These are phyloP conservation scores for Neopestalotiopsis sp. DNA, from an alignment of 2,329 filamentous ascomycete species.

Conservation along the genomic window DNA sequence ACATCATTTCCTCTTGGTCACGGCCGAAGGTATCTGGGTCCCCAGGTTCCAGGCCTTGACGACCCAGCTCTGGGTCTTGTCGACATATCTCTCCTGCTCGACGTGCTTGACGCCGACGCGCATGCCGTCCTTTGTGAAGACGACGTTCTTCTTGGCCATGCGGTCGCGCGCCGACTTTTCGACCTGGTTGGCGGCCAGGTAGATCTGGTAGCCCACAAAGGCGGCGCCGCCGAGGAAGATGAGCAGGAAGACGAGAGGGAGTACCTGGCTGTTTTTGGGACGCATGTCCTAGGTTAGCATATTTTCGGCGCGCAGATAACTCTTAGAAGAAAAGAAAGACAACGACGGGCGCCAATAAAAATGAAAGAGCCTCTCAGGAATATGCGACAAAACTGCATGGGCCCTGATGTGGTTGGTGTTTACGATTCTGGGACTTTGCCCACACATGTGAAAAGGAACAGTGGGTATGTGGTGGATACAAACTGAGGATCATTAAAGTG, in stretches of 20 bases:
- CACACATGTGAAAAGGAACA: neutral
- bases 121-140: constrained; percentile 76
- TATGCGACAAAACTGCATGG: neutral
- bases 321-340: neutral
- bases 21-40: constrained; percentile 14
- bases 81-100: constrained; percentile 72
- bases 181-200: constrained; percentile 70
- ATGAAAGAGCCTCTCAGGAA: neutral
- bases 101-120: constrained; percentile 73
- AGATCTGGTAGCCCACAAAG: constrained; percentile 76
- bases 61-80: constrained; percentile 72
- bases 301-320: neutral
- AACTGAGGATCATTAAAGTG: neutral
- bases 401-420: neutral
- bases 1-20: constrained; percentile 15
- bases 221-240: constrained; percentile 59
- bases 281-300: neutral
- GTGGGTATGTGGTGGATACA: constrained; percentile 2
- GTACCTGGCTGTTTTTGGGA: constrained; percentile 54
- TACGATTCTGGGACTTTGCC: neutral
- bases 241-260: constrained; percentile 71
- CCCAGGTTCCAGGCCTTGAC: constrained; percentile 69
- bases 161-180: constrained; percentile 67
- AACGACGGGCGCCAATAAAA: neutral
- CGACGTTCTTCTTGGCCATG: constrained; percentile 77